Evolutionary conservation across 441 rosid genomes (phyloP).

Genomic region (Gossypium aridum): DNA sequence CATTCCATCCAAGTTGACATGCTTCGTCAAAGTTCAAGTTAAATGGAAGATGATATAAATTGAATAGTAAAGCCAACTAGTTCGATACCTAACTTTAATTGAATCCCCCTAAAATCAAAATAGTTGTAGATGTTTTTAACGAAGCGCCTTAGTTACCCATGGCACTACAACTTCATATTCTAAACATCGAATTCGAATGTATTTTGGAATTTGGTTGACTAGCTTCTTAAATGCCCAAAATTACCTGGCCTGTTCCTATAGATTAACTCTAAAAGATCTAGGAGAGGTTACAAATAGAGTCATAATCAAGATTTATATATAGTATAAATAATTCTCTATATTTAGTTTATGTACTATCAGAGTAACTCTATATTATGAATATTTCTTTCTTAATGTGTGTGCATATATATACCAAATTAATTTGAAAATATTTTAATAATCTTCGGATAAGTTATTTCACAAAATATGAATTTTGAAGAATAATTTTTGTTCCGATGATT

Average conservation of each 20-base stretch:
- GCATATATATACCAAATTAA: too few species aligned
- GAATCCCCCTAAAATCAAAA: too few species aligned
- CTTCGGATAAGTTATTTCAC: too few species aligned
- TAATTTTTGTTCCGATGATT: too few species aligned
- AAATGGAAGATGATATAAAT: neutral
- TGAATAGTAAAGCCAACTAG: neutral
- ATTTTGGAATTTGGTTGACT: neutral
- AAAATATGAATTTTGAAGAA: too few species aligned
- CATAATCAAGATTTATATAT: neutral
- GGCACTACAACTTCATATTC: neutral
- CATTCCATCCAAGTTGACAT: neutral
- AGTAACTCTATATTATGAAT: neutral
- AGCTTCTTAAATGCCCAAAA: neutral
- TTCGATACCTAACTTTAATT: neutral
- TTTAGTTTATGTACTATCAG: too few species aligned
- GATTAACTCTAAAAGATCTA: too few species aligned
- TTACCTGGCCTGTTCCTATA: too few species aligned
- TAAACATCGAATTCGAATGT: neutral
- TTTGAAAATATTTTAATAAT: too few species aligned
- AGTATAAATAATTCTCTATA: too few species aligned
- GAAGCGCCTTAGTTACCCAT: neutral
- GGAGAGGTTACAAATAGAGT: neutral
- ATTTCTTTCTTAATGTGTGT: neutral
- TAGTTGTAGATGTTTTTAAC: too few species aligned
- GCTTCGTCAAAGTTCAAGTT: neutral